phyloP scores from a whole-genome alignment of 1,284 basidiomycete genomes.

The Irpex sp. region DNA sequence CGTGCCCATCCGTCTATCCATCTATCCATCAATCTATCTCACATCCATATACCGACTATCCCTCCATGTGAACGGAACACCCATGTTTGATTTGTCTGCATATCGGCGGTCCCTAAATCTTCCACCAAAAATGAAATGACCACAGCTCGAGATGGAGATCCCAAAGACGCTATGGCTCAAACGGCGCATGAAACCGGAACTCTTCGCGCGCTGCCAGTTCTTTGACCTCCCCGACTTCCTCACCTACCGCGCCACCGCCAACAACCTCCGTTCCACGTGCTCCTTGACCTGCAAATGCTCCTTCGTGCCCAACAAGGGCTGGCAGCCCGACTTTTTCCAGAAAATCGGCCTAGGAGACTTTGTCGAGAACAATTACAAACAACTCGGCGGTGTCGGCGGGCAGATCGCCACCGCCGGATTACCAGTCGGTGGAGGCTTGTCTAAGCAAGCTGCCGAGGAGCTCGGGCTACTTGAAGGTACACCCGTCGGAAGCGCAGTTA shows the following conservation, averaged over 20 bases:
- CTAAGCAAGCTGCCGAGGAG: constrained; percentile 76
- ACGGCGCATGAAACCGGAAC: constrained; percentile 72
- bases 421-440: constrained; percentile 86
- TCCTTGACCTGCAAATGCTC: constrained; percentile 97
- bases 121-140: neutral
- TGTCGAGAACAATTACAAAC: constrained; percentile 64
- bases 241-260: constrained; percentile 87
- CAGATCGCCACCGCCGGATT: constrained; percentile 87
- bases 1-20: neutral
- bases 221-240: constrained; percentile 98
- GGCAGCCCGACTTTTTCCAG: constrained; percentile 86
- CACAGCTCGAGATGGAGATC: constrained; percentile 92
- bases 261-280: constrained; percentile 83
- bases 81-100: neutral
- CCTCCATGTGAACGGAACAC: neutral
- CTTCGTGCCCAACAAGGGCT: constrained; percentile 86
- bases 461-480: constrained; percentile 88
- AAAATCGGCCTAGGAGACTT: constrained; percentile 78
- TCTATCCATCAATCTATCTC: neutral
- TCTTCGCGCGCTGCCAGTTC: constrained; percentile 87
- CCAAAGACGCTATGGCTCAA: constrained; percentile 98
- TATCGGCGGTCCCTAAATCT: neutral
- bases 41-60: neutral
- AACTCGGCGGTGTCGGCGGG: constrained; percentile 69
- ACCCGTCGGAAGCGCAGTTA: constrained; percentile 90